Evolutionary conservation across 148 eudicot genomes (phyloP), one percentile per base, ranked within the genome.

Genomic region (Rhododendron williamsianum): DNA sequence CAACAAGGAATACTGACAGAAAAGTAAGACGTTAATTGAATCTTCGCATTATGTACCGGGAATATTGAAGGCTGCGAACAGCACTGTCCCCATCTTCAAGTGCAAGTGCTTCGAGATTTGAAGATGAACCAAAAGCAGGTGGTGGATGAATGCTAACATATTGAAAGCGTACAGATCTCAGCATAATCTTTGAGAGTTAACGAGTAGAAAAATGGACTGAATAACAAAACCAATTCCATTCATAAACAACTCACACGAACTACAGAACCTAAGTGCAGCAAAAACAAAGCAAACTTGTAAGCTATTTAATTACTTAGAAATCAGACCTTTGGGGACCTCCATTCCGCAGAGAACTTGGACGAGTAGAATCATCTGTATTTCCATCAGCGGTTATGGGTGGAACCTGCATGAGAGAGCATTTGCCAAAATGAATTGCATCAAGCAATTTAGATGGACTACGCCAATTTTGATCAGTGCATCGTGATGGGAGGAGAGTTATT

Each of bases 101-200:
- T 41, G 99, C 96, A 89, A 97, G 98, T 83, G 98, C 95, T 91
- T 91, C 98, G n/a, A 97, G 99, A 88, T 95, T 95, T 51, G 98
- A 91, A 71, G 98, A 95, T 72, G 99, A 97, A 65, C 99, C 98
- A 90, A 97, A 97, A 78, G 98, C 93, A 80, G 98, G 99, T 72
- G 98, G 96, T 51, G 98, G 99, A 86, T 94, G 98, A 83, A 91
- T 92, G 88, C 93, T 92, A 84, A 85, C 67, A 89, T 41, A 81
- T 76, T 77, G 78, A 74, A 86, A 67, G 58, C 45, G 77, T 46
- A 82, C 10, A 72, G 12, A 67, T 86, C 60, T 85, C 81, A 88
- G 81, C 84, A 81, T 27, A 13, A 77, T 52, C 83, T 60, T 25
- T 52, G 85, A 79, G 45, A 30, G 27, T 19, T 11, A 43, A 80